Percentiles rank a stretch among this genome's conserved stretches.
Conservation (phyloP, 768 basidiomycete species). For the Termitomyces eurrhizus region DNA sequence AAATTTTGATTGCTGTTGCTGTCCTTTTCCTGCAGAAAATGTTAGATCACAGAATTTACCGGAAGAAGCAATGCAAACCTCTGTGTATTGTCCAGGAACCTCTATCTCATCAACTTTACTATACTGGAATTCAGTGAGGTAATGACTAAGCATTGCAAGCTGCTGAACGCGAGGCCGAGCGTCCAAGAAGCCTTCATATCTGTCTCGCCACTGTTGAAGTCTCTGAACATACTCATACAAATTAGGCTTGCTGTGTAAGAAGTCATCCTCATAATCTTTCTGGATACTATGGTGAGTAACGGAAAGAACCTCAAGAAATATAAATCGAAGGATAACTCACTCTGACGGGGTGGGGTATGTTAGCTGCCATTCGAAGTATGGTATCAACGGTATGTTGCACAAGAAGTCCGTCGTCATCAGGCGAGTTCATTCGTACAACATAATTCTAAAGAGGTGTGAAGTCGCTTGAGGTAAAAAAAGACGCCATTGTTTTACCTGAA, state of each 20-base stretch:
- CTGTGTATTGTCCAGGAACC: conserved; percentile 97
- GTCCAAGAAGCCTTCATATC: conserved; percentile 82
- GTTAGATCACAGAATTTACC: background rate
- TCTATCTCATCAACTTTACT: conserved; percentile 97
- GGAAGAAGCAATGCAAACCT: conserved; percentile 45
- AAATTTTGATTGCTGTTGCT: conserved; percentile 89
- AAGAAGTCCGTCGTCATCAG: conserved; percentile 68
- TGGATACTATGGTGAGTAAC: conserved; percentile 24
- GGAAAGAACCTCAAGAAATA: background rate
- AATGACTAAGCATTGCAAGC: conserved; percentile 84
- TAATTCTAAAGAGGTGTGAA: conserved; percentile 48
- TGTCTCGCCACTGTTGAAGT: conserved; percentile 91
- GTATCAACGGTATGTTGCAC: conserved; percentile 50
- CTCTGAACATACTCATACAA: conserved; percentile 85
- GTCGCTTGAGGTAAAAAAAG: background rate
- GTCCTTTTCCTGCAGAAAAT: conserved; percentile 77
- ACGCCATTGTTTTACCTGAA: conserved; percentile 50
- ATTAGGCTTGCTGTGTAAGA: conserved; percentile 72
- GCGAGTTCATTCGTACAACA: conserved; percentile 57
- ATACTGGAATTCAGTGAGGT: conserved; percentile 96
- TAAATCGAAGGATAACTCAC: conserved; percentile 31
- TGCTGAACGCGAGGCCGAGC: conserved; percentile 79
- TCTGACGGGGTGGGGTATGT: conserved; percentile 53
- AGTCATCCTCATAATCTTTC: conserved; percentile 91
- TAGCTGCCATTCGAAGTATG: conserved; percentile 55